Conservation (phyloP, 805 yeast genomes). For the Cyberlindnera amylophila region DNA sequence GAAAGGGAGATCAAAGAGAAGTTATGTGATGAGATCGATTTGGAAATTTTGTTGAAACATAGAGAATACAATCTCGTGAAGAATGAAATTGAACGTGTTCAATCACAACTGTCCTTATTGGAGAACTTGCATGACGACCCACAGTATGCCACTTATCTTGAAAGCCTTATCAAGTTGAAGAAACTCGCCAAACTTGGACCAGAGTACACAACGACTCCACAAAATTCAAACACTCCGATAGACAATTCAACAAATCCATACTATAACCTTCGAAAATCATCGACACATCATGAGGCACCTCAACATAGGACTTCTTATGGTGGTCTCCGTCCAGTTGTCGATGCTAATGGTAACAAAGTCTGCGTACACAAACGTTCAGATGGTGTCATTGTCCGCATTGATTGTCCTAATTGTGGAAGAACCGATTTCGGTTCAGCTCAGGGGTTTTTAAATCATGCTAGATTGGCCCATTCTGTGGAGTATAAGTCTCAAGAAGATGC, state of each 20-base stretch:
- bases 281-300: constrained; percentile 27
- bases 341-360: constrained; percentile 34
- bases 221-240: not conserved
- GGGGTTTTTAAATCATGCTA: constrained; percentile 73
- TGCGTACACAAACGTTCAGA: constrained; percentile 67
- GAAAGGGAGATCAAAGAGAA: constrained; percentile 30
- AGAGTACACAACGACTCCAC: constrained; percentile 5
- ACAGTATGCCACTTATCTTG: constrained; percentile 34
- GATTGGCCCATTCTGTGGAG: constrained; percentile 70
- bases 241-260: not conserved
- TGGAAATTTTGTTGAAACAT: constrained; percentile 59
- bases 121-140: constrained; percentile 38
- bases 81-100: constrained; percentile 53
- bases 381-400: constrained; percentile 63
- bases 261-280: constrained; percentile 10
- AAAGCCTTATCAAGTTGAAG: constrained; percentile 36
- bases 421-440: constrained; percentile 75
- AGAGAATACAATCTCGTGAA: constrained; percentile 48
- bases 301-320: constrained; percentile 36
- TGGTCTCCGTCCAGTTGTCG: constrained; percentile 47
- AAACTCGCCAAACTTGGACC: constrained; percentile 10
- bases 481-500: constrained; percentile 73
- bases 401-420: constrained; percentile 64
- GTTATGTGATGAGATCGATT: constrained; percentile 45
- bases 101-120: constrained; percentile 51